Evolutionary conservation across 2,329 filamentous ascomycete species (phyloP), one percentile per base, ranked within the genome.

Genomic region (Alternaria sp.): DNA sequence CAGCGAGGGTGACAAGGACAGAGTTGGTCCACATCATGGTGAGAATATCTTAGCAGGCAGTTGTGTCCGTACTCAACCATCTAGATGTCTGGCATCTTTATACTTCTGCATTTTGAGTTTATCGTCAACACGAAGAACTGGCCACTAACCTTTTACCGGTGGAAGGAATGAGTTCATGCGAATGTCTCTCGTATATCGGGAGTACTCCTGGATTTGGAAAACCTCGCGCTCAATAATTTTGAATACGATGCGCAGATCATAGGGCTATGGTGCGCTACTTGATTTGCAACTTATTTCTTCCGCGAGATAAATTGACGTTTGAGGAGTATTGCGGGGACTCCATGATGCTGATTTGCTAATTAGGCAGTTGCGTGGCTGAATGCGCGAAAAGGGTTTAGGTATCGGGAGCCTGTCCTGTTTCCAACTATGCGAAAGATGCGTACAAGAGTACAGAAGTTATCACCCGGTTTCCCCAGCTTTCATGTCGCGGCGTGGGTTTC

Each of bases 1-100:
- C 52, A 11, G 59, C 57, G 7, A 69, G 57, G 51, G 63, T 42
- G 34, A 57, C 20, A 30, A 57, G 58, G 16, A 51, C 55, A 5
- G 48, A 53, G 34, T 57, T 57, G 14, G 58, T 57, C 41, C 42
- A 57, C 18, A 57, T 57, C 49, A 59, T 61, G 32, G 8, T 38
- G 58, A 3, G 26, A n/a, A 28, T 20, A 4, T 20, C 7, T 14
- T 32, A 18, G 20, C 12, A 34, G 18, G 52, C 12, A 20, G 39
- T 26, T 12, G 14, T 51, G 30, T 14, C 42, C 14, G 11, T 14
- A 20, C 7, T 5, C 20, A 6, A 7, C 12, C 24, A 47, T 24
- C 32, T 22, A 30, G 11, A 18, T 1, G 7, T 22, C 16, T 24
- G 3, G 8, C 14, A 18, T 48, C 36, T 49, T 56, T 59, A 56